A percentile compares a stretch with the other conserved stretches of the same genome.
phyloP scores from a whole-genome alignment of 306 rosid genomes.

The Vigna trinervia region DNA sequence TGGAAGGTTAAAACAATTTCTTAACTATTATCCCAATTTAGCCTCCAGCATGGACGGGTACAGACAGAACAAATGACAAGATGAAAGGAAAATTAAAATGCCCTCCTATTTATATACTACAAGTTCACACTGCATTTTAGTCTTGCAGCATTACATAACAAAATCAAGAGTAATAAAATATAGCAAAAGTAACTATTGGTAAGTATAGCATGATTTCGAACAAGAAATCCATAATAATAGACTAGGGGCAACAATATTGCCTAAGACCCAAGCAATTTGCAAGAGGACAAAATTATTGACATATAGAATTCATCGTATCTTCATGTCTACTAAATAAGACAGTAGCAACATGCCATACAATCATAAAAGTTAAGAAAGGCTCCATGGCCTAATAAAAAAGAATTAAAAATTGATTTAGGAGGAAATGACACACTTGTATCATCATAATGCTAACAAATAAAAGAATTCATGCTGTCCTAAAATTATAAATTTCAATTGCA shows the following conservation, averaged over 20 bases:
- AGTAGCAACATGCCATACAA: constrained; percentile 1
- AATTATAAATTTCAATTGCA: constrained; percentile 12
- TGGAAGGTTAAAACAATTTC: background rate
- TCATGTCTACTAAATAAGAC: constrained; percentile 18
- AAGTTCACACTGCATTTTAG: too few species aligned
- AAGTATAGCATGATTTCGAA: too few species aligned
- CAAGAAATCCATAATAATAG: constrained; percentile 6
- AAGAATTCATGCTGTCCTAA: constrained; percentile 7
- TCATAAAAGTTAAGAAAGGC: background rate
- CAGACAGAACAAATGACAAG: background rate
- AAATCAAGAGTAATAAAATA: too few species aligned
- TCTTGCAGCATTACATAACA: too few species aligned
- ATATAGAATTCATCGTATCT: background rate
- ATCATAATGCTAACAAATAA: constrained; percentile 5
- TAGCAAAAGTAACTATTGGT: too few species aligned
- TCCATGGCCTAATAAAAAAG: background rate
- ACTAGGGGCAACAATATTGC: too few species aligned
- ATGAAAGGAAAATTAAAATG: background rate
- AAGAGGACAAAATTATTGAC: background rate
- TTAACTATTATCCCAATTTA: constrained; percentile 2
- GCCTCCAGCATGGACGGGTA: background rate
- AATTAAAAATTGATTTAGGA: background rate
- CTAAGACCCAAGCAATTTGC: background rate
- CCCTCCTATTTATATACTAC: background rate
- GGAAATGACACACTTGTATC: background rate